Evolutionary conservation across 2,329 filamentous ascomycete genomes (phyloP), one percentile per base, ranked within the genome.

Genomic region (Phialophora tarda): DNA sequence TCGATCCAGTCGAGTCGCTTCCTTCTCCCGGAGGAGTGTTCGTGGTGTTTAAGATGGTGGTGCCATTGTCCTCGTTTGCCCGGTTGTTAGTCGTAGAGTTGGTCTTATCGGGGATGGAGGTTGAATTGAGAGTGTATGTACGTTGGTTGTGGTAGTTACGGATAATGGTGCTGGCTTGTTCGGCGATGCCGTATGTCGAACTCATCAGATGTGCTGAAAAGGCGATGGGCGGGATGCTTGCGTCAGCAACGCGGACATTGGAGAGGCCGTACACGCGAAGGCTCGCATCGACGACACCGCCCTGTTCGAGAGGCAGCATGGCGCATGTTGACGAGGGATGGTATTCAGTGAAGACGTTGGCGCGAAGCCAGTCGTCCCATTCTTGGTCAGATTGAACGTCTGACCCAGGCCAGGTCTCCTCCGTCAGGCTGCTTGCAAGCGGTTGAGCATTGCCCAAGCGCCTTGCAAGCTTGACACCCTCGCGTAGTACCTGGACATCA

Each of bases 261-360:
- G 67, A 58, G 0, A 76, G 73, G 6, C 81, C 82, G 60, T 82
- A 79, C 2, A 84, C 82, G 17, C 76, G 77, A 14, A 83, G 70
- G 11, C 74, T 74, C 7, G 70, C 73, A 60, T 83, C 80, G 0
- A 83, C 75, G 26, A 83, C 82, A 7, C 82, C 82, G 7, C 73
- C 72, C 44, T 81, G 63, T 14, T 79, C 77, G 6, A 75, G 72
- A 8, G 80, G 78, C 4, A 76, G 78, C 82, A 84, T 83, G 67
- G 79, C 81, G 57, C 78, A 80, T 0, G 81, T 82, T 2, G 67
- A 69, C 6, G 65, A 67, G 3, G 71, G 69, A 50, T 72, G 71
- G 47, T 55, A 72, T 41, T 71, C 69, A 11, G 71, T 72, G 38
- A 68, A 66, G 44, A 67, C 58, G 12, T 66, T 63, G 21, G 58